Percentiles rank a stretch among this genome's conserved stretches.
These are phyloP conservation scores for Verticillium zaregamsianum DNA, from an alignment of 2,329 filamentous ascomycete genomes.

Conservation along the genomic window DNA sequence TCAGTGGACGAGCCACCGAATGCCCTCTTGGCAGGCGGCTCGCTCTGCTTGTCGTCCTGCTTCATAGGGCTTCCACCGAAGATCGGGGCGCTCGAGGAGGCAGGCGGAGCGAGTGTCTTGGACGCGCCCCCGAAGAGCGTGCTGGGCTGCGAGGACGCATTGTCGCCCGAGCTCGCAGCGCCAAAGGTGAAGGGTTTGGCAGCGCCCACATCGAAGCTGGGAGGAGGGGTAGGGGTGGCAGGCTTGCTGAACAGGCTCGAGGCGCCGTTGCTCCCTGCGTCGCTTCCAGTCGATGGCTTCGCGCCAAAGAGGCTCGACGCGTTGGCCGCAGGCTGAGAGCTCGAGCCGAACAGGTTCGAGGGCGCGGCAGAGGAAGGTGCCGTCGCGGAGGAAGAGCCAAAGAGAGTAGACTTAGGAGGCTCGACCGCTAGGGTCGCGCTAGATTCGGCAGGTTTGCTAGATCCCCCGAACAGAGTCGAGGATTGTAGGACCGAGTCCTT, in stretches of 20 bases:
- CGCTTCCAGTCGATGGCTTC: slow-evolving; percentile 2
- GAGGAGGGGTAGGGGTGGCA: not conserved
- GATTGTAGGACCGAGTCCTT: slow-evolving; percentile 20
- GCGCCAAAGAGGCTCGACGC: slow-evolving; percentile 3
- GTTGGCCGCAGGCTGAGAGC: not conserved
- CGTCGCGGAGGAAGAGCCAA: slow-evolving; percentile 9
- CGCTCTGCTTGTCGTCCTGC: slow-evolving; percentile 25
- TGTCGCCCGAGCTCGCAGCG: slow-evolving; percentile 21
- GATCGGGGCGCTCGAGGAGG: slow-evolving; percentile 19
- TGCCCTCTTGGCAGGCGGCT: slow-evolving; percentile 31
- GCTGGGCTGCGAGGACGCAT: slow-evolving; percentile 22
- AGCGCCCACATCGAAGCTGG: slow-evolving; percentile 4
- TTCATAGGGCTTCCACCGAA: slow-evolving; percentile 41
- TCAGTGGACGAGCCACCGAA: slow-evolving; percentile 26
- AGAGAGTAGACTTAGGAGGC: slow-evolving; percentile 19
- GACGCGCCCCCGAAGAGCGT: slow-evolving; percentile 26
- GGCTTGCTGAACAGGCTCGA: slow-evolving; percentile 11
- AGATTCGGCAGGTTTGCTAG: slow-evolving; percentile 25
- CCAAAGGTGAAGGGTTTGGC: slow-evolving; percentile 30
- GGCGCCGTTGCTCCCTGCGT: not conserved
- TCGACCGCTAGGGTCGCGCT: slow-evolving; percentile 17
- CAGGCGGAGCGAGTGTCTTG: slow-evolving; percentile 27
- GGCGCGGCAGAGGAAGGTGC: slow-evolving; percentile 1
- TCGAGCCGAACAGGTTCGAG: slow-evolving; percentile 8
- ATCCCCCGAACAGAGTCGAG: slow-evolving; percentile 33